These are phyloP conservation scores for Hemisphaericaspora lyxosophila DNA, from an alignment of 1,139 yeast species.

Conservation along the genomic window DNA sequence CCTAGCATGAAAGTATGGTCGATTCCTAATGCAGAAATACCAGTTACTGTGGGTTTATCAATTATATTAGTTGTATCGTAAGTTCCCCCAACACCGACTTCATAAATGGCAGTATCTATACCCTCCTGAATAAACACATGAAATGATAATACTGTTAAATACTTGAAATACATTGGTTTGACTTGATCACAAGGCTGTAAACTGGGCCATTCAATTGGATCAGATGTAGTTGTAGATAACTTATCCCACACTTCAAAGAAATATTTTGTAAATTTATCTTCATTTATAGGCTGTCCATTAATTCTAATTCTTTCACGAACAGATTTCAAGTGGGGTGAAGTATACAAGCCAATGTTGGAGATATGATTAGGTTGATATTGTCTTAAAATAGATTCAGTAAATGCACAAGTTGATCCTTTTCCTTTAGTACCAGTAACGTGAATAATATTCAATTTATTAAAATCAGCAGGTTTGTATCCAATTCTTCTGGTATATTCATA, in stretches of 20 bases:
- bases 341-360: conserved; percentile 78
- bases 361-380: conserved; percentile 50
- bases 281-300: conserved; percentile 81
- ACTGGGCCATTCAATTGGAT: conserved; percentile 62
- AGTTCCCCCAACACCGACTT: conserved; percentile 98
- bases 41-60: conserved; percentile 78
- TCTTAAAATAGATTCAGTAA: conserved; percentile 73
- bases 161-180: conserved; percentile 93
- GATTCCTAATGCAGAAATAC: conserved; percentile 82
- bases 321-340: conserved; percentile 92
- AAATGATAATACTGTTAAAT: conserved; percentile 82
- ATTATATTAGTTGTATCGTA: conserved; percentile 92
- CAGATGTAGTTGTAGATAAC: conserved; percentile 59
- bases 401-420: conserved; percentile 97
- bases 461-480: conserved; percentile 72
- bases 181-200: conserved; percentile 60
- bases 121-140: conserved; percentile 87
- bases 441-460: conserved; percentile 71
- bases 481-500: conserved; percentile 85
- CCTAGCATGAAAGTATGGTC: conserved; percentile 94
- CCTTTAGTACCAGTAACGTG: conserved; percentile 99
- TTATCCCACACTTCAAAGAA: conserved; percentile 94
- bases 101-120: conserved; percentile 90
- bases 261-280: conserved; percentile 77
- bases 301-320: conserved; percentile 91